Conservation (phyloP, 176 grass and related monocot genomes). For the Oryza australiensis region DNA sequence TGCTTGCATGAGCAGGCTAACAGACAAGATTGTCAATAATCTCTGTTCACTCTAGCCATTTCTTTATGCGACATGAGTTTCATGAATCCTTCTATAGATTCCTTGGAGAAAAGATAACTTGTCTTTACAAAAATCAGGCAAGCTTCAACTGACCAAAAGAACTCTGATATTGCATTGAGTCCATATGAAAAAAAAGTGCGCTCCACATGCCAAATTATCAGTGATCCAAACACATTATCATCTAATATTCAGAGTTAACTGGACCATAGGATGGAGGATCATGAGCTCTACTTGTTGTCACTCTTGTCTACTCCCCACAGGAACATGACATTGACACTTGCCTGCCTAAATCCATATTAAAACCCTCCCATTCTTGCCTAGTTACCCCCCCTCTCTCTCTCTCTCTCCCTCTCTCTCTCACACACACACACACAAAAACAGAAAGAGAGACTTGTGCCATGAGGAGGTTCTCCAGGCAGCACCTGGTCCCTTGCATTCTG, state of each 20-base stretch:
- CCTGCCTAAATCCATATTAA: conserved; percentile 54
- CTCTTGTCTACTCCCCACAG: not conserved
- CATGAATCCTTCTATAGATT: conserved; percentile 23
- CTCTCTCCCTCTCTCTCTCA: conserved; percentile 10
- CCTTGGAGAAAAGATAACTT: conserved; percentile 28
- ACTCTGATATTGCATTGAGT: not conserved
- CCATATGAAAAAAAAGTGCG: conserved; percentile 16
- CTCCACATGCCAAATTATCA: not conserved
- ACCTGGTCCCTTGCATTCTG: conserved; percentile 37
- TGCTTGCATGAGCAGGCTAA: conserved; percentile 36
- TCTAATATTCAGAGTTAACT: conserved; percentile 22
- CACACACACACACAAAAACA: not conserved
- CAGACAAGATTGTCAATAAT: conserved; percentile 34
- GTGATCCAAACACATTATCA: conserved; percentile 17
- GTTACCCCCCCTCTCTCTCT: not conserved
- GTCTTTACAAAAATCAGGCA: not conserved
- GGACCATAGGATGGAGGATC: conserved; percentile 21
- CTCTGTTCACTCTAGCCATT: conserved; percentile 7
- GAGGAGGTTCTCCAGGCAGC: conserved; percentile 34
- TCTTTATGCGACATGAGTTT: conserved; percentile 30
- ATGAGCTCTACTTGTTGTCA: conserved; percentile 41
- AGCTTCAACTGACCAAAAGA: not conserved
- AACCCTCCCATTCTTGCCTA: conserved; percentile 43
- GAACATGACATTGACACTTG: conserved; percentile 1
- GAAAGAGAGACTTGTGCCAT: not conserved